Percentiles rank a stretch among this genome's conserved stretches.
Evolutionary conservation across 345 rosid genomes (phyloP).

Genomic region (Sisymbrium altissimum): DNA sequence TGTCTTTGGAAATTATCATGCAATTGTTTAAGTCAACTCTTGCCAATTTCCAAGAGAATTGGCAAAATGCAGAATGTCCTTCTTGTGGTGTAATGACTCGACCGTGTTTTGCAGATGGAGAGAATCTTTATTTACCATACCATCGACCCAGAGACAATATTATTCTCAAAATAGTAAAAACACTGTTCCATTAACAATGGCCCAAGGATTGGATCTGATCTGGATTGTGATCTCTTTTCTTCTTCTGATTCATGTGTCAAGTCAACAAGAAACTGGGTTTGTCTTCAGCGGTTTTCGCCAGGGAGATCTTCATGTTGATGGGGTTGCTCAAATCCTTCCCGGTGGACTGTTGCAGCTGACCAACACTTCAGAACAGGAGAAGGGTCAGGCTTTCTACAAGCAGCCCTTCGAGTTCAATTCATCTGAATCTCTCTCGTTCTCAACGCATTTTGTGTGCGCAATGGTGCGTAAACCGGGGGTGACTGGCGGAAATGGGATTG

Average conservation of each 20-base stretch:
- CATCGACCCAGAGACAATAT: neutral
- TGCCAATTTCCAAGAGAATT: neutral
- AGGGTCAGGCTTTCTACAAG: conserved; percentile 49
- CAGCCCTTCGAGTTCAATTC: conserved; percentile 39
- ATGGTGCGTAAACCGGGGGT: conserved; percentile 32
- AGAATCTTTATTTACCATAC: neutral
- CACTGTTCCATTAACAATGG: conserved; percentile 17
- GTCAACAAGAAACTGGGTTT: conserved; percentile 37
- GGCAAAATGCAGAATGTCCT: conserved; percentile 20
- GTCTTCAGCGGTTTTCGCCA: conserved; percentile 46
- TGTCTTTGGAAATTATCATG: conserved; percentile 10
- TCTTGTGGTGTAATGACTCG: neutral
- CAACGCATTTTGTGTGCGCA: conserved; percentile 43
- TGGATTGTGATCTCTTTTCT: conserved; percentile 23
- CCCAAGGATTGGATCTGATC: conserved; percentile 23
- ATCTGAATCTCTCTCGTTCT: conserved; percentile 39
- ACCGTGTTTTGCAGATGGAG: conserved; percentile 17
- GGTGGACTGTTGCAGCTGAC: conserved; percentile 57
- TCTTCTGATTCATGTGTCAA: conserved; percentile 22
- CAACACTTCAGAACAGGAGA: conserved; percentile 35
- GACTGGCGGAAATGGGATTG: conserved; percentile 44
- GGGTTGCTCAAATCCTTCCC: conserved; percentile 41
- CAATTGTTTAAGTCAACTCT: conserved; percentile 26
- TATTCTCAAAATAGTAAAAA: conserved; percentile 3
- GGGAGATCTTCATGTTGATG: conserved; percentile 36